Base-by-base conservation (phyloP, 2,329 filamentous ascomycete genomes). In the Ophiostoma sp. region DNA sequence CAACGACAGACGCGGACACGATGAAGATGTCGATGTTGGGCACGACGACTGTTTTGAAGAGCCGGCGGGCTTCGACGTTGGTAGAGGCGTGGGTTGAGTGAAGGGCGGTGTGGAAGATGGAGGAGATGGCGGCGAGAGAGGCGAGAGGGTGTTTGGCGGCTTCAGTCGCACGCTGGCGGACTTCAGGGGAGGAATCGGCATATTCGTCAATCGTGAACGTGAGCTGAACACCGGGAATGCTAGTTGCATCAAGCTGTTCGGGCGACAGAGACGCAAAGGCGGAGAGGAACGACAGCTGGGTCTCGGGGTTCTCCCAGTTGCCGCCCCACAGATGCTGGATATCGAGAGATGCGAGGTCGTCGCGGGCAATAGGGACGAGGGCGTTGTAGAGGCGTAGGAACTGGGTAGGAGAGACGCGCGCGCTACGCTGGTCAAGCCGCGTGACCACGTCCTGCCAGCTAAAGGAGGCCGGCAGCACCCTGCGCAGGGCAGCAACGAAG, bases 241-340 rank as follows among this genome's bases (percentile, higher is more conserved):
- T 90, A 12, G 88, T 90, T 3, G 92, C 90, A 76, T 98, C 93
- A 40, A 97, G 83, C 74, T 93, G 86, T 41, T 91, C 86, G 0
- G 89, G 84, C 12, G 85, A 86, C 68, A 93, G 84, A 4, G 90
- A 91, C 36, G 94, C 84, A 76, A 94, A 97, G 18, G 93, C 93
- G 71, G 90, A 89, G 67, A 98, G 86, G 76, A 98, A 97, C n/a
- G 93, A 96, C 47, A 99, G 81, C 72, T 98, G 94, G 0, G 95
- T 92, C 71, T 96, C 88, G 14, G 90, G 86, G 73, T 96, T 87
- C 71, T 89, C 87, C 94, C 96, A 99, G 71, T 86, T 82, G 74
- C 93, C 93, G 69, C 93, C 93, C 93, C 95, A 98, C 36, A 99
- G 81, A 52, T 84, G 85, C 76, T 97, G 93, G 62, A 99, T 89